phyloP scores from a whole-genome alignment of 306 rosid species.

The Dryas octopetala region DNA sequence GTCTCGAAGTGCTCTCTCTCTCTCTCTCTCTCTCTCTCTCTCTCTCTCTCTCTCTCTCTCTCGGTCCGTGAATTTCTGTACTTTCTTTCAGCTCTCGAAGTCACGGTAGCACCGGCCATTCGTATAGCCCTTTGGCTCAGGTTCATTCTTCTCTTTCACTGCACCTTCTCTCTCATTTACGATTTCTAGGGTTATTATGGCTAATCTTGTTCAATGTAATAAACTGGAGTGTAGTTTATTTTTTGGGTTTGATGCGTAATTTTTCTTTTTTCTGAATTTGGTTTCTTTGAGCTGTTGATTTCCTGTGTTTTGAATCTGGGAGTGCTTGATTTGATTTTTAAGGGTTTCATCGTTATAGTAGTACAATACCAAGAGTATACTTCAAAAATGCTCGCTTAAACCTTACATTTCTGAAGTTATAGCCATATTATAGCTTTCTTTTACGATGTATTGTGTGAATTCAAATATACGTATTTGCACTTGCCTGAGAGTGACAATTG shows the following conservation, averaged over 20 bases:
- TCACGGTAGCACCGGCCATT: neutral
- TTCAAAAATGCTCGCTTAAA: neutral
- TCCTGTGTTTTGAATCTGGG: neutral
- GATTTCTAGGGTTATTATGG: slow-evolving; percentile 8
- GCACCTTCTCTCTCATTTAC: neutral
- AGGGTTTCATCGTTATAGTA: neutral
- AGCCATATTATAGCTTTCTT: neutral
- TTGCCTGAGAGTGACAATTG: neutral
- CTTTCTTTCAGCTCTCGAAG: neutral
- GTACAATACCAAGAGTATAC: neutral
- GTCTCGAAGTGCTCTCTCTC: neutral
- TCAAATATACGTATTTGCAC: neutral
- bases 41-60: neutral
- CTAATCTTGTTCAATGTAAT: neutral
- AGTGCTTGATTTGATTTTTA: neutral
- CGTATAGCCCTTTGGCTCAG: neutral
- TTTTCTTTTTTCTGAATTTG: neutral
- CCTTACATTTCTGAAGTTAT: neutral
- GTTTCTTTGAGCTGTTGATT: neutral
- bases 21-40: neutral
- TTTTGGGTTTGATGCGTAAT: neutral
- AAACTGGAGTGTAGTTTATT: neutral
- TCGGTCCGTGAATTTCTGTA: neutral
- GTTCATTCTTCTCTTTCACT: neutral
- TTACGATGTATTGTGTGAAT: neutral